Percentiles rank a stretch among this genome's conserved stretches.
Conservation (phyloP, 2,329 filamentous ascomycete species). For the Endothia cerciana region DNA sequence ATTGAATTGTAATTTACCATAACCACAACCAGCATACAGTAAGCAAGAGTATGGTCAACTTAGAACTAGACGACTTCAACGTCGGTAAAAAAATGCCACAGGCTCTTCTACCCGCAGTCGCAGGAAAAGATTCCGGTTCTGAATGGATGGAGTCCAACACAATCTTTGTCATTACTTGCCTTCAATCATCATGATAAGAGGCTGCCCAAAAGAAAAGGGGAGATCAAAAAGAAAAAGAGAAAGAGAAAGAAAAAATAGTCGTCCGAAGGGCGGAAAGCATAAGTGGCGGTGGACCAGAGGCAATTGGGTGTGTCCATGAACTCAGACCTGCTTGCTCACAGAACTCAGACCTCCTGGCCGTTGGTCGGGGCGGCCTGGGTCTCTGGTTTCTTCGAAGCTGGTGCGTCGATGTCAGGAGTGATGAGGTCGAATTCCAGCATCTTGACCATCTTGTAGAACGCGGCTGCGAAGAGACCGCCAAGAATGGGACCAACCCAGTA, state of each 20-base stretch:
- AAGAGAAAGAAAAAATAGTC: background rate
- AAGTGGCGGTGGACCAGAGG: background rate
- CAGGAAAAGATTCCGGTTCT: background rate
- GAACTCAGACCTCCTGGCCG: slow-evolving; percentile 6
- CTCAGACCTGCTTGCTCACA: background rate
- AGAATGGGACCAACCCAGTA: slow-evolving; percentile 59
- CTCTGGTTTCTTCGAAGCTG: slow-evolving; percentile 14
- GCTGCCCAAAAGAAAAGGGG: background rate
- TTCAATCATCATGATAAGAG: background rate
- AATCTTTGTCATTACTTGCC: background rate
- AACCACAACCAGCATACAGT: background rate
- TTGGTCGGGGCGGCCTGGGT: background rate
- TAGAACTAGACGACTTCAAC: slow-evolving; percentile 8
- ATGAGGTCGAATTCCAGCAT: slow-evolving; percentile 54
- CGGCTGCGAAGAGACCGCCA: slow-evolving; percentile 53
- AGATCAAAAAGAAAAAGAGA: background rate
- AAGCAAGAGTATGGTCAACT: slow-evolving; percentile 13
- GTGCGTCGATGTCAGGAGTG: slow-evolving; percentile 33
- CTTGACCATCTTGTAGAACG: slow-evolving; percentile 55
- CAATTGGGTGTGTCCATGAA: too few relatives aligned
- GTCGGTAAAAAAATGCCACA: slow-evolving; percentile 1
- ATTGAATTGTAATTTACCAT: slow-evolving; percentile 8
- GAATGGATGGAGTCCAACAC: background rate
- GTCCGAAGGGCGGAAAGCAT: too few relatives aligned
- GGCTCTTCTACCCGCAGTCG: background rate